Evolutionary conservation across 179 eudicot genomes (phyloP).

Genomic region (Sideroxylon spinosum): DNA sequence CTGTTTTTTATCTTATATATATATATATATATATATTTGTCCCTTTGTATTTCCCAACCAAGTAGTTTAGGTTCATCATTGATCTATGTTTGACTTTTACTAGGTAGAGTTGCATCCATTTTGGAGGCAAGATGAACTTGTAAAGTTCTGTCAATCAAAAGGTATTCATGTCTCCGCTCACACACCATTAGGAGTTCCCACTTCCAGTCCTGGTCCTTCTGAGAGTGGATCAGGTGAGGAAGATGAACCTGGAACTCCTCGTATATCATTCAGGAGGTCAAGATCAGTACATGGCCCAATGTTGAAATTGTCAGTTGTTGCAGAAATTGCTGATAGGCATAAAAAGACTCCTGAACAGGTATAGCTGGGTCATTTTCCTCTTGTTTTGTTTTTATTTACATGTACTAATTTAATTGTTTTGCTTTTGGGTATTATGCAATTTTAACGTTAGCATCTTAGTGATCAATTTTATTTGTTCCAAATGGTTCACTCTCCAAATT

Average conservation of each 20-base stretch:
- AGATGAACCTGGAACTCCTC: conserved; percentile 42
- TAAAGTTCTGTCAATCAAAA: conserved; percentile 33
- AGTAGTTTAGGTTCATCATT: not conserved
- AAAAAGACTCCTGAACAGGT: conserved; percentile 40
- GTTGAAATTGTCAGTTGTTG: conserved; percentile 34
- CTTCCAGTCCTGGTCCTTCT: conserved; percentile 22
- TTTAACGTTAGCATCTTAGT: not conserved
- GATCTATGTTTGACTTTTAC: conserved; percentile 12
- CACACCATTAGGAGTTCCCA: conserved; percentile 35
- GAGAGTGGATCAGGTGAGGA: conserved; percentile 35
- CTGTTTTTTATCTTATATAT: not conserved
- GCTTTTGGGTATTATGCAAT: not conserved
- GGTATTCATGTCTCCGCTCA: conserved; percentile 37
- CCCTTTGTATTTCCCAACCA: not conserved
- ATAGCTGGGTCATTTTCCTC: not conserved
- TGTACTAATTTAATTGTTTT: not conserved
- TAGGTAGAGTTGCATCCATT: conserved; percentile 39
- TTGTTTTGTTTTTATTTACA: not conserved
- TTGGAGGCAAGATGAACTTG: conserved; percentile 40
- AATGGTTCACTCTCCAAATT: not conserved
- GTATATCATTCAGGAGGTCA: conserved; percentile 36
- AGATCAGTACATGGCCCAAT: conserved; percentile 40
- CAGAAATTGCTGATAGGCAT: conserved; percentile 34
- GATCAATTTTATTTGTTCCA: not conserved
- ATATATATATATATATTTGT: not conserved